phyloP scores from a whole-genome alignment of 805 yeast genomes.

The Nakazawaea populi region DNA sequence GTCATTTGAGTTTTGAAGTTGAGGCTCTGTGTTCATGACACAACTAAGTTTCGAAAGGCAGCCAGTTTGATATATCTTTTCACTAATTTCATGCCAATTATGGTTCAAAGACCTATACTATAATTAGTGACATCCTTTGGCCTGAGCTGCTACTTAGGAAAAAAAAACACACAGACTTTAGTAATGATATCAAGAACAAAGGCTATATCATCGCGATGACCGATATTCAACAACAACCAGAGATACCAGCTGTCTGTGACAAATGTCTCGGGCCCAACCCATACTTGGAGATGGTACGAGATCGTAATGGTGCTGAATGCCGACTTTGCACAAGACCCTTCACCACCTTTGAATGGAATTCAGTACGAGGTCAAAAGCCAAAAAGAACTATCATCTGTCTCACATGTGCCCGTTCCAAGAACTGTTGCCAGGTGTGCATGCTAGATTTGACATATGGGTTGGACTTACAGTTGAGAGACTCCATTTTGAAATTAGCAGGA shows the following conservation, averaged over 20 bases:
- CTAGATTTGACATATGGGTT: constrained; percentile 76
- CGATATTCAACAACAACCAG: constrained; percentile 14
- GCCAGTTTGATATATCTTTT: too few species aligned
- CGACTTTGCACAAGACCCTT: constrained; percentile 81
- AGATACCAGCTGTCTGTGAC: constrained; percentile 65
- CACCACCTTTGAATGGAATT: constrained; percentile 69
- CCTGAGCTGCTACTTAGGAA: not conserved
- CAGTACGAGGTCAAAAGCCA: constrained; percentile 26
- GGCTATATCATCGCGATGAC: not conserved
- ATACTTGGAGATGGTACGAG: constrained; percentile 66
- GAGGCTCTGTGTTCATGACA: too few species aligned
- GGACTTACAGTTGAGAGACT: constrained; percentile 74
- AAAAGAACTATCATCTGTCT: constrained; percentile 67
- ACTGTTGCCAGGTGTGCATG: constrained; percentile 88
- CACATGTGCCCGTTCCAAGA: constrained; percentile 72
- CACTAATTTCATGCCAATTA: too few species aligned
- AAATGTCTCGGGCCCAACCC: constrained; percentile 64
- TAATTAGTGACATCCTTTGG: too few species aligned
- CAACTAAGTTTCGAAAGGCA: too few species aligned
- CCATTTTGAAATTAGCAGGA: constrained; percentile 70
- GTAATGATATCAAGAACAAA: too few species aligned
- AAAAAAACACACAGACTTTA: not conserved
- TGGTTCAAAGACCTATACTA: too few species aligned
- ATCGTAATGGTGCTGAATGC: constrained; percentile 73
- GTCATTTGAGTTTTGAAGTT: too few species aligned